A percentile compares a stretch with the other conserved stretches of the same genome.
Evolutionary conservation across 2,329 filamentous ascomycete genomes (phyloP).

Genomic region (Fusarium sp.): DNA sequence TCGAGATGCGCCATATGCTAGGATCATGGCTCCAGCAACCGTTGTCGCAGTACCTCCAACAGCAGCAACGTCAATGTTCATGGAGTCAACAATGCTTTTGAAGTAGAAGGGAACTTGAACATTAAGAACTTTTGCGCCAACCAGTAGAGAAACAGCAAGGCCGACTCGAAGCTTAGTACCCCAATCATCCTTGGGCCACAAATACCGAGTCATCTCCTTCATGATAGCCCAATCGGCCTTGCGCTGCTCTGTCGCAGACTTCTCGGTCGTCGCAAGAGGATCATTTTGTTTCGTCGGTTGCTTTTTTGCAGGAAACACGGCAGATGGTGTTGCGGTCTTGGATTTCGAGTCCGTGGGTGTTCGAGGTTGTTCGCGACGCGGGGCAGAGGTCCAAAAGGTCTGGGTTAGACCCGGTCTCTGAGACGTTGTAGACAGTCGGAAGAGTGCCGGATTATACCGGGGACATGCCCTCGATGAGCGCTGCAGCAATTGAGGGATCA

Average conservation of each 20-base stretch:
- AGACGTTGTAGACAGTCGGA: constrained; percentile 45
- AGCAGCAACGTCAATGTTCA: constrained; percentile 94
- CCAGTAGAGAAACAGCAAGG: constrained; percentile 82
- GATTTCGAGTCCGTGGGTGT: constrained; percentile 36
- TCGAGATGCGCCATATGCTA: constrained; percentile 90
- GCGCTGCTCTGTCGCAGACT: constrained; percentile 84
- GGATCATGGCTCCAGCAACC: constrained; percentile 89
- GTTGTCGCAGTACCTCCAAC: constrained; percentile 89
- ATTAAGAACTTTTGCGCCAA: constrained; percentile 94
- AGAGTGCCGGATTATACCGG: constrained; percentile 45
- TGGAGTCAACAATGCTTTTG: constrained; percentile 95
- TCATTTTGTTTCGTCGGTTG: constrained; percentile 43
- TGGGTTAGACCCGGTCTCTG: constrained; percentile 44
- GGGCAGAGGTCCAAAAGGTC: constrained; percentile 49
- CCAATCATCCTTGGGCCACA: constrained; percentile 89
- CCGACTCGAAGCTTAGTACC: constrained; percentile 84
- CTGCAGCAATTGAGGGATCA: constrained; percentile 52
- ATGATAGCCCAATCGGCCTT: constrained; percentile 99
- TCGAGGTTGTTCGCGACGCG: constrained; percentile 45
- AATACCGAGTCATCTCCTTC: constrained; percentile 94
- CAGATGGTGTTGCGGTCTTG: constrained; percentile 35
- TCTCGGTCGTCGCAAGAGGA: constrained; percentile 50
- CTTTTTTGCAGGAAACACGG: constrained; percentile 33
- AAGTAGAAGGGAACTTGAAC: constrained; percentile 99
- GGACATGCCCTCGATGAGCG: constrained; percentile 50